phyloP scores from a whole-genome alignment of 208 protist genomes.

The Trypanosoma grayi region DNA sequence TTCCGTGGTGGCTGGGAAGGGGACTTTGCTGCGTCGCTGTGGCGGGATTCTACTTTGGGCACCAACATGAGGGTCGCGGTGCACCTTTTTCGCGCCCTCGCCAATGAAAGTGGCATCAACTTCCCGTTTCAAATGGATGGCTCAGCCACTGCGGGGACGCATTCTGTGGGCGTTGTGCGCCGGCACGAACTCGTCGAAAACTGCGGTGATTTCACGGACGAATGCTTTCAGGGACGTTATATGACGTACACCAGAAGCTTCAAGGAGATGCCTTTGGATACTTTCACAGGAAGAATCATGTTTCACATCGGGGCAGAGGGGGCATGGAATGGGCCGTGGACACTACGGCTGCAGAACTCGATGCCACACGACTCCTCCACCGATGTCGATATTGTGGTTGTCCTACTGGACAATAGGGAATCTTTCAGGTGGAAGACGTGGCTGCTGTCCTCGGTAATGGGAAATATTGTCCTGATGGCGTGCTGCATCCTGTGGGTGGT shows the following conservation, averaged over 20 bases:
- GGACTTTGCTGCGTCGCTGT: conserved; percentile 6
- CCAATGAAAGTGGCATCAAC: conserved; percentile 6
- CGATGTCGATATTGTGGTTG: conserved; percentile 17
- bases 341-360: conserved; percentile 5
- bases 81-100: not conserved
- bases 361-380: conserved; percentile 23
- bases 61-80: not conserved
- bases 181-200: conserved; percentile 12
- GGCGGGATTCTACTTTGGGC: conserved; percentile 14
- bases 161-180: not conserved
- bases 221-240: conserved; percentile 22
- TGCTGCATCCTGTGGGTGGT: conserved; percentile 3
- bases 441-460: conserved; percentile 5
- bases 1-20: conserved; percentile 29
- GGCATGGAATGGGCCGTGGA: conserved; percentile 19
- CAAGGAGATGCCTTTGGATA: conserved; percentile 23
- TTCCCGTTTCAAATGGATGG: conserved; percentile 17
- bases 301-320: not conserved
- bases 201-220: conserved; percentile 22
- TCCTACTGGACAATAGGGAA: conserved; percentile 2
- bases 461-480: conserved; percentile 8
- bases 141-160: not conserved
- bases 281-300: conserved; percentile 18
- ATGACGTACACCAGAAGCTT: conserved; percentile 29
- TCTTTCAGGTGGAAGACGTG: conserved; percentile 8